Percentiles rank a stretch among this genome's conserved stretches.
Evolutionary conservation across 805 yeast genomes (phyloP).

Genomic region (Yamadazyma nakazawae): DNA sequence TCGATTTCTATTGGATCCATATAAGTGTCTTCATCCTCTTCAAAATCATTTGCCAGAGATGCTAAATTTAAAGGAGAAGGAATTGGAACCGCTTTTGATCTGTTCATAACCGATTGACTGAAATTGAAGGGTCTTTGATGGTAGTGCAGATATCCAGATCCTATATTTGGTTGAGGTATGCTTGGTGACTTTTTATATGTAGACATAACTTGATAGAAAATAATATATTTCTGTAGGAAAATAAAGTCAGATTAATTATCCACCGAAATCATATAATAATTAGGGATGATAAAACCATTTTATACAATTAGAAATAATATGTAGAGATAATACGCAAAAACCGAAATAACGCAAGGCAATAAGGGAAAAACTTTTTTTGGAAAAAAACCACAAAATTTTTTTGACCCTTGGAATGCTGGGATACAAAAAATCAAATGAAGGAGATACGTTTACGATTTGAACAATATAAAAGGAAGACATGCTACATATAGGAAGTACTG

Average conservation of each 20-base stretch:
- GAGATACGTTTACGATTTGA: background rate
- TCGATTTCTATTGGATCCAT: conserved; percentile 5
- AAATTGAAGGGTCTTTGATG: conserved; percentile 6
- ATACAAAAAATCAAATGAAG: background rate
- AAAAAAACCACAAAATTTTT: background rate
- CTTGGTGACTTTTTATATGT: background rate
- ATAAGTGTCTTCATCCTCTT: conserved; percentile 1
- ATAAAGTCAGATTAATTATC: background rate
- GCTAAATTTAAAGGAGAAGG: conserved; percentile 14
- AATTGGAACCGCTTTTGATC: conserved; percentile 7
- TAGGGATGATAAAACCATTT: background rate
- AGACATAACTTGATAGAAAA: background rate
- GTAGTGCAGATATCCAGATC: background rate
- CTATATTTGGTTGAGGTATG: background rate
- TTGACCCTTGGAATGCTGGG: conserved; percentile 6
- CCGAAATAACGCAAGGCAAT: background rate
- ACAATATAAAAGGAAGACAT: background rate
- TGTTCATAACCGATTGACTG: conserved; percentile 4
- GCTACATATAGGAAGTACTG: background rate
- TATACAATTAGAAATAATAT: background rate
- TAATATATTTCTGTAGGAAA: background rate
- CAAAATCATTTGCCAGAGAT: conserved; percentile 1
- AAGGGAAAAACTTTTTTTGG: background rate
- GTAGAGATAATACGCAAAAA: background rate
- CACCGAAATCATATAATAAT: background rate